Evolutionary conservation across 192 early-diverging fungal genomes (phyloP).

Genomic region (Entomortierella chlamydospora): DNA sequence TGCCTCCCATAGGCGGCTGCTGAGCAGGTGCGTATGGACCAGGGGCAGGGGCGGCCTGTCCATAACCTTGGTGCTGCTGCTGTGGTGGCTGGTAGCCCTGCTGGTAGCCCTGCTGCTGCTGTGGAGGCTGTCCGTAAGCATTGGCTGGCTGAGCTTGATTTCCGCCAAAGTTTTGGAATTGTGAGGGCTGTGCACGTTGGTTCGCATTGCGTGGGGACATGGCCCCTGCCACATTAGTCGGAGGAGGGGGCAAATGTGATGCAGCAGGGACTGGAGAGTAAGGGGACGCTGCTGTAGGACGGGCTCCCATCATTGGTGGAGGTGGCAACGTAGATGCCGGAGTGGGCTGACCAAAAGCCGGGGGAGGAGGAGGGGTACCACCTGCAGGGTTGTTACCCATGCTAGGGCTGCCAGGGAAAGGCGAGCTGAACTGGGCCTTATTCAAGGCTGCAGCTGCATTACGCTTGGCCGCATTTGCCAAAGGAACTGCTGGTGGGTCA

Average conservation of each 20-base stretch:
- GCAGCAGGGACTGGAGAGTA: conserved; percentile 53
- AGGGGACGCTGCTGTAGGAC: conserved; percentile 41
- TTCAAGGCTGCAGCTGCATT: conserved; percentile 55
- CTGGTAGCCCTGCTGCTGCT: conserved; percentile 27
- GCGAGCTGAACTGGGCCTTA: conserved; percentile 52
- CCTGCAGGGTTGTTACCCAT: conserved; percentile 42
- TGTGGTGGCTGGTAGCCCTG: conserved; percentile 16
- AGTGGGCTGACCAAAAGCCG: conserved; percentile 45
- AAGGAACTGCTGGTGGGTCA: conserved; percentile 62
- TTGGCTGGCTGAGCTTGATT: conserved; percentile 29
- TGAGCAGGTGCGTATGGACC: conserved; percentile 26
- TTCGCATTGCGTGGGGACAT: conserved; percentile 50
- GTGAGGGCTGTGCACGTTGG: conserved; percentile 31
- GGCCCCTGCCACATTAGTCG: conserved; percentile 20
- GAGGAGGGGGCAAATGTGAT: conserved; percentile 53
- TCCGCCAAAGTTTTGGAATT: conserved; percentile 38
- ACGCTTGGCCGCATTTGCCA: conserved; percentile 39
- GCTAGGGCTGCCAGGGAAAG: conserved; percentile 52
- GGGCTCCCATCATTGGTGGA: conserved; percentile 44
- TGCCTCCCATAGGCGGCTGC: conserved; percentile 38
- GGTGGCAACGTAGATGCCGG: conserved; percentile 47
- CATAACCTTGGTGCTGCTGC: conserved; percentile 36
- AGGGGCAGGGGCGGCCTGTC: conserved; percentile 16
- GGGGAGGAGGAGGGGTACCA: conserved; percentile 45
- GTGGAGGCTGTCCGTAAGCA: conserved; percentile 39